Percentiles rank a stretch among this genome's conserved stretches.
Evolutionary conservation across 2,329 filamentous ascomycete species (phyloP).

Genomic region (Plectosphaerella sp.): DNA sequence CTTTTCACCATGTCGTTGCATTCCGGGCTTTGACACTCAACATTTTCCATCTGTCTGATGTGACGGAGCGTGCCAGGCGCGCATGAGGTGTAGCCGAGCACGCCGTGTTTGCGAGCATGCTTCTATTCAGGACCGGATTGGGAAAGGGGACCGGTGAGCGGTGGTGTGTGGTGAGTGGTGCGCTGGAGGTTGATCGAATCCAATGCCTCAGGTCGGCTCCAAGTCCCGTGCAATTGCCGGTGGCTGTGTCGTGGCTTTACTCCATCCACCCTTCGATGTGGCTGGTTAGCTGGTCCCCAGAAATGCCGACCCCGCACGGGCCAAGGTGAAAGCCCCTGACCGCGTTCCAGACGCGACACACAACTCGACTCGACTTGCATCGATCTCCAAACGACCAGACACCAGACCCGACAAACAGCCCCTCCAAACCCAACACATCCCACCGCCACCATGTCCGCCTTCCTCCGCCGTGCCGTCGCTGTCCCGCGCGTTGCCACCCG

Average conservation of each 20-base stretch:
- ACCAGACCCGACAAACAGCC: constrained; percentile 1
- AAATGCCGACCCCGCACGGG: background rate
- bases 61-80: no score
- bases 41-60: no score
- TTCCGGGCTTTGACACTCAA: no score
- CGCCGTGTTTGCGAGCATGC: no score
- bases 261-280: background rate
- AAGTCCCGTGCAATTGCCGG: background rate
- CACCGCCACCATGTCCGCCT: constrained; percentile 34
- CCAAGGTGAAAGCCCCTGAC: background rate
- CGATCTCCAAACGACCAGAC: background rate
- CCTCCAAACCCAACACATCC: background rate
- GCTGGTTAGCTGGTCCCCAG: background rate
- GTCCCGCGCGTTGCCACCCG: constrained; percentile 49
- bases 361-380: background rate
- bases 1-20: no score
- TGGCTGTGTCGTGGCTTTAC: background rate
- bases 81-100: no score
- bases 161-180: background rate
- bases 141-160: background rate
- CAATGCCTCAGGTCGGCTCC: no score
- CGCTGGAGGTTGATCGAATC: no score
- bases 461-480: constrained; percentile 46
- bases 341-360: constrained; percentile 5
- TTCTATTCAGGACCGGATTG: background rate